Evolutionary conservation across 768 basidiomycete genomes (phyloP), one percentile per base, ranked within the genome.

Genomic region (Leccinum incarnatum): DNA sequence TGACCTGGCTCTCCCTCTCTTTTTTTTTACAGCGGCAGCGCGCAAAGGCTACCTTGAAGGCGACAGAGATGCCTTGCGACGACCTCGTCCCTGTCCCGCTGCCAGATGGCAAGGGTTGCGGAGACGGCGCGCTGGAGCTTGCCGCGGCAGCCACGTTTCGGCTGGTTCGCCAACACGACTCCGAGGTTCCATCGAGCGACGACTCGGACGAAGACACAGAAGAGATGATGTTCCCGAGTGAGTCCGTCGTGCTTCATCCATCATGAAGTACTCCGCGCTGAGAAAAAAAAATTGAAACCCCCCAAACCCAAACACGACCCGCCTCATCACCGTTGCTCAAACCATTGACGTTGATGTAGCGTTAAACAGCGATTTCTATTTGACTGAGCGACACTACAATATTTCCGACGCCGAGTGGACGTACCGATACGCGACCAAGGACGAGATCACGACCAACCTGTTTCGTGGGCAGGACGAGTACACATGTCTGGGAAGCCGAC

Each of bases 361-460:
- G 11, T 45, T 45, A 5, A 45, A 45, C 42, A 19, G 36, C 40
- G 47, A 23, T 1, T 72, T 62, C 50, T 74, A 69, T 30, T 19
- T 30, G 42, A 40, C 37, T 17, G 36, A 67, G 17, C 57, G 32
- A 30, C 11, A 17, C 2, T 5, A 42, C 23, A 25, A 60, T 34
- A 11, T 11, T 47, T 55, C 62, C 21, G 48, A 59, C 19, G 42
- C 19, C 8, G 61, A 57, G 25, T 73, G 73, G 73, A 51, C 37
- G 34, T 73, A 73, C 57, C 71, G 72, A 55, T 74, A 74, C 36
- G 63, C 72, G 32, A 73, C 72, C 30, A 53, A 65, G 15, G 59
- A 73, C n/a, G 72, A 73, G 53, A 66, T 74, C 4, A 59, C 51
- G 11, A 64, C 61, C 53, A 73, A 73, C 59, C 48, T 61, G 46